Conservation (phyloP, 306 rosid genomes). For the Prunus campanulata region DNA sequence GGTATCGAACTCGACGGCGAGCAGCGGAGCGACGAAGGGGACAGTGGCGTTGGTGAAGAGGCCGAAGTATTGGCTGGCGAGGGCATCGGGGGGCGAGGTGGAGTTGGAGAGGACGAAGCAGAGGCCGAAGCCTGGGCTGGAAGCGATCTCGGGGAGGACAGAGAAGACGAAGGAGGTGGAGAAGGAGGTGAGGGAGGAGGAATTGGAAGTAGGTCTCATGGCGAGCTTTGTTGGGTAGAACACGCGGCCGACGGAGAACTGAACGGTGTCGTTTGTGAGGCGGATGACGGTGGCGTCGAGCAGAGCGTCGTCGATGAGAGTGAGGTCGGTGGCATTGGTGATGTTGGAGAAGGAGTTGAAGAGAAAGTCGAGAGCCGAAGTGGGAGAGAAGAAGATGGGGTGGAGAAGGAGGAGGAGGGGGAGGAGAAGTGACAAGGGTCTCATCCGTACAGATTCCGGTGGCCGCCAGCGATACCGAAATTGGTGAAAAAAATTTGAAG, state of each 20-base stretch:
- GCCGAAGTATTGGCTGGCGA: conserved; percentile 85
- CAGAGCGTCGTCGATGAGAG: conserved; percentile 59
- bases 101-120: conserved; percentile 67
- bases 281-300: conserved; percentile 57
- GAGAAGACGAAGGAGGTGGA: conserved; percentile 89
- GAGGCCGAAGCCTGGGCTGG: conserved; percentile 84
- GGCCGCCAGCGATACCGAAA: neutral
- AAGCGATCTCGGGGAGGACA: conserved; percentile 45
- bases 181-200: conserved; percentile 49
- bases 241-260: conserved; percentile 55
- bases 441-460: conserved; percentile 27
- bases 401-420: conserved; percentile 15
- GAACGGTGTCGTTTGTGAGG: conserved; percentile 71
- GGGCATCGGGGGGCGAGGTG: conserved; percentile 65
- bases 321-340: conserved; percentile 47
- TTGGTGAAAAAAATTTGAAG: neutral
- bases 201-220: conserved; percentile 28
- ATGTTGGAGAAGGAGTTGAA: conserved; percentile 55
- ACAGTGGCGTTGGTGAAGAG: conserved; percentile 59
- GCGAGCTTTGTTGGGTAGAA: conserved; percentile 45
- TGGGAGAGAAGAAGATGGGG: conserved; percentile 15
- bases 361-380: conserved; percentile 46
- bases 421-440: neutral
- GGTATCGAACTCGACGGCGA: conserved; percentile 83
- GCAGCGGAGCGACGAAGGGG: conserved; percentile 45